These are phyloP conservation scores for Cyberlindnera saturnus DNA, from an alignment of 805 yeast genomes.

Conservation along the genomic window DNA sequence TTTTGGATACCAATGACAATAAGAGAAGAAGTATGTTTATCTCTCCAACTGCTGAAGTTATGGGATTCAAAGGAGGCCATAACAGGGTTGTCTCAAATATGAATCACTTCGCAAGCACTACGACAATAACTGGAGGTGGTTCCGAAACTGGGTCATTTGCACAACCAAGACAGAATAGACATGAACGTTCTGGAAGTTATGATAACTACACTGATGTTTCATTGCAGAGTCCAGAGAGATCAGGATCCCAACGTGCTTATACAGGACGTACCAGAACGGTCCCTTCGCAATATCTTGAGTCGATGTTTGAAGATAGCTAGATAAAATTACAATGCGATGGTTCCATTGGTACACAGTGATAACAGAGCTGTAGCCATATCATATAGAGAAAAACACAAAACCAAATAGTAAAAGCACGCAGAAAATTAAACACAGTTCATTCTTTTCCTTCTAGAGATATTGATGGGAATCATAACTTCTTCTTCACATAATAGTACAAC, in stretches of 20 bases:
- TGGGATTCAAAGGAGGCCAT: constrained; percentile 36
- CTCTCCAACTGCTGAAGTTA: constrained; percentile 76
- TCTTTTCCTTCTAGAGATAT: too few species aligned
- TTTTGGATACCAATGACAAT: constrained; percentile 19
- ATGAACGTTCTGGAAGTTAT: constrained; percentile 10
- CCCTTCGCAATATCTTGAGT: constrained; percentile 46
- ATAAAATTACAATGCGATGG: too few species aligned
- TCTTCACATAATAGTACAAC: constrained; percentile 37
- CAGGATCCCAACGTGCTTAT: constrained; percentile 10
- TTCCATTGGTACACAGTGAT: neutral
- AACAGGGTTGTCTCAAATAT: constrained; percentile 19
- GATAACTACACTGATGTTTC: constrained; percentile 12
- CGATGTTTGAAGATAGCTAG: constrained; percentile 35
- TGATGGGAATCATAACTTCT: neutral
- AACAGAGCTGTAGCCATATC: neutral
- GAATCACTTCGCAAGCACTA: constrained; percentile 25
- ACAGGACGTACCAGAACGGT: constrained; percentile 24
- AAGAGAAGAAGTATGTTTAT: constrained; percentile 47
- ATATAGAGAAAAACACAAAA: neutral
- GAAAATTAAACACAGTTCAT: too few species aligned
- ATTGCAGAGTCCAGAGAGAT: constrained; percentile 14
- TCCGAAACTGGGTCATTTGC: constrained; percentile 2
- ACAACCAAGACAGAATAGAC: constrained; percentile 5
- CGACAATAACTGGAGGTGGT: neutral
- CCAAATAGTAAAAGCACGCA: neutral